Evolutionary conservation across 768 basidiomycete genomes (phyloP).

Genomic region (Tylopilus felleus): DNA sequence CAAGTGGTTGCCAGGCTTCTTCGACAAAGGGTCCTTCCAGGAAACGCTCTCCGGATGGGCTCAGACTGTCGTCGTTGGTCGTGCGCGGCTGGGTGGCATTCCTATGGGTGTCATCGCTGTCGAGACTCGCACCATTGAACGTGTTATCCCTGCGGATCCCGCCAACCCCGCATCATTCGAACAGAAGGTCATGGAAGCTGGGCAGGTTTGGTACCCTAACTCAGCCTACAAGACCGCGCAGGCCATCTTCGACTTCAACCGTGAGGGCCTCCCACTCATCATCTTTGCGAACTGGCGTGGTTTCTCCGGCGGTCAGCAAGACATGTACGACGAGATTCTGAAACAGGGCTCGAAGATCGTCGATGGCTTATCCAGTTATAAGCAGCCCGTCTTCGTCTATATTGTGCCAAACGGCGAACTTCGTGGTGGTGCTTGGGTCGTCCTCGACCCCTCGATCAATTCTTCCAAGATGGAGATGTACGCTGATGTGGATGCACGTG

Average conservation of each 20-base stretch:
- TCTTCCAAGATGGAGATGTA: constrained; percentile 99
- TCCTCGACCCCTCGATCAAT: constrained; percentile 97
- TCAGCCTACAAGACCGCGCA: constrained; percentile 99
- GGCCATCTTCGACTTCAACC: constrained; percentile 97
- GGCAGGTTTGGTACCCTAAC: constrained; percentile 99
- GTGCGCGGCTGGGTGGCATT: constrained; percentile 93
- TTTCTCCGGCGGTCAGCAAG: constrained; percentile 99
- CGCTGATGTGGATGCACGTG: constrained; percentile 92
- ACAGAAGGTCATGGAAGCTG: constrained; percentile 98
- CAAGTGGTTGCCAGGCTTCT: constrained; percentile 86
- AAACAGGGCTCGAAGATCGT: constrained; percentile 99
- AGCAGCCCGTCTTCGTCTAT: constrained; percentile 97
- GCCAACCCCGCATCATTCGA: constrained; percentile 97
- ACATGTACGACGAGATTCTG: constrained; percentile 97
- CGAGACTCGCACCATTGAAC: constrained; percentile 95
- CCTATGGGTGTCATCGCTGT: constrained; percentile 98
- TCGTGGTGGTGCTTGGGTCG: constrained; percentile 99
- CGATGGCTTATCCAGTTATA: constrained; percentile 95
- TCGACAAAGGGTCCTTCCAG: constrained; percentile 97
- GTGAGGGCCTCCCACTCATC: constrained; percentile 93
- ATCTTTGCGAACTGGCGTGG: constrained; percentile 99
- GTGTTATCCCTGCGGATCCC: constrained; percentile 94
- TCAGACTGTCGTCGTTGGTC: constrained; percentile 96
- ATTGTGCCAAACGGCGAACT: constrained; percentile 98
- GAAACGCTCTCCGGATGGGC: constrained; percentile 99